phyloP scores from a whole-genome alignment of 1,284 basidiomycete species.

The Leccinum subfulvum region DNA sequence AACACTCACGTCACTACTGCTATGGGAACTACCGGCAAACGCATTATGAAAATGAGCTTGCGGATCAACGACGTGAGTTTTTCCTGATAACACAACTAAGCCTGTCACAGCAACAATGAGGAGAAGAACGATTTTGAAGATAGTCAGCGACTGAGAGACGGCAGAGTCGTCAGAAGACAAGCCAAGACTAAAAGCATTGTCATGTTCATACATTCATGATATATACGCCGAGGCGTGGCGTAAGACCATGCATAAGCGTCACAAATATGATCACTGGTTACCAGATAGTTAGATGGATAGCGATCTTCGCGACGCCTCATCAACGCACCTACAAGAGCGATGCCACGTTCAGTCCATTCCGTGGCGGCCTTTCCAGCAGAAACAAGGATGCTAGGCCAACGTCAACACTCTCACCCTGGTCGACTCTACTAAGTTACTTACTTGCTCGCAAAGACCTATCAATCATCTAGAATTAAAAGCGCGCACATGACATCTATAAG shows the following conservation, averaged over 20 bases:
- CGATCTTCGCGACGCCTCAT: neutral
- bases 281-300: neutral
- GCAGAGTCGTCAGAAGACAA: neutral
- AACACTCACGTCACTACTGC: slow-evolving; percentile 40
- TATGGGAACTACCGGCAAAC: slow-evolving; percentile 49
- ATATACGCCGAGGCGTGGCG: slow-evolving; percentile 43
- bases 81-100: slow-evolving; percentile 52
- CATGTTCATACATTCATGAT: slow-evolving; percentile 48
- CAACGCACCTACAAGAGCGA: slow-evolving; percentile 50
- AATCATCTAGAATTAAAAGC: neutral
- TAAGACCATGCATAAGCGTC: slow-evolving; percentile 46
- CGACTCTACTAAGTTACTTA: slow-evolving; percentile 13
- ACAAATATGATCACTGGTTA: slow-evolving; percentile 42
- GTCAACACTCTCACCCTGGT: neutral
- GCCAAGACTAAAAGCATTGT: neutral
- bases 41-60: slow-evolving; percentile 46
- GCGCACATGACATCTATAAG: neutral
- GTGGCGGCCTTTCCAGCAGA: slow-evolving; percentile 41
- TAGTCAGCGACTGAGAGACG: slow-evolving; percentile 14
- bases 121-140: slow-evolving; percentile 31
- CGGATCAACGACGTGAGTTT: slow-evolving; percentile 42
- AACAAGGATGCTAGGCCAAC: slow-evolving; percentile 44
- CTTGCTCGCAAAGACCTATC: slow-evolving; percentile 42
- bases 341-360: slow-evolving; percentile 54
- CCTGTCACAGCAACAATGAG: slow-evolving; percentile 33